These are phyloP conservation scores for Thraustochytrium striatum DNA, from an alignment of 352 stramenopile genomes.

Conservation along the genomic window DNA sequence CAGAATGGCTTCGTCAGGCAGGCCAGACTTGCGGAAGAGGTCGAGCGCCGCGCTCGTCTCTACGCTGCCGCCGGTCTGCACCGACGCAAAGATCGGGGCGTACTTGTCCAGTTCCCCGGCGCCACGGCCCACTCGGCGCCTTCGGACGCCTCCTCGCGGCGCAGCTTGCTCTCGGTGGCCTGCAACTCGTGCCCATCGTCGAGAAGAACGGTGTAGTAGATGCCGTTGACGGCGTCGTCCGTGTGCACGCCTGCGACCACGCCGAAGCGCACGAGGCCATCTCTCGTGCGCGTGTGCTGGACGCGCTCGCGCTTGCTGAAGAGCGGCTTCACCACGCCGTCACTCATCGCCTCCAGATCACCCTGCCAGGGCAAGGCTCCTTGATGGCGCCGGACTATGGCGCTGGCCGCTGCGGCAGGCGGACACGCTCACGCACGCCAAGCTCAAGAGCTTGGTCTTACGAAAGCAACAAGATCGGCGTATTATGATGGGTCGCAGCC, in stretches of 20 bases:
- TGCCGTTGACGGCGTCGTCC: slow-evolving; percentile 37
- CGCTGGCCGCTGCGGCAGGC: no score
- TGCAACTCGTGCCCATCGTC: slow-evolving; percentile 32
- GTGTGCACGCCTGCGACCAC: slow-evolving; percentile 21
- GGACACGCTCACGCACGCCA: no score
- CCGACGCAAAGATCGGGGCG: not conserved
- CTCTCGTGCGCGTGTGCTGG: not conserved
- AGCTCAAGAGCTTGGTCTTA: no score
- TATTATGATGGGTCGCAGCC: no score
- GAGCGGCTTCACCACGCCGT: not conserved
- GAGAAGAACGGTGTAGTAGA: slow-evolving; percentile 37
- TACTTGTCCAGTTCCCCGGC: not conserved
- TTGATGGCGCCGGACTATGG: no score
- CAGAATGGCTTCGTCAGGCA: not conserved
- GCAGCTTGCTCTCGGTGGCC: slow-evolving; percentile 9
- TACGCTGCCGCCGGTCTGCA: not conserved
- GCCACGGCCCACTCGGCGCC: not conserved
- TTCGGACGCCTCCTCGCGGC: not conserved
- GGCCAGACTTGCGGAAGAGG: slow-evolving; percentile 25
- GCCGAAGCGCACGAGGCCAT: slow-evolving; percentile 16
- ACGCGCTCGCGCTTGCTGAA: slow-evolving; percentile 29
- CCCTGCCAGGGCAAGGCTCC: no score
- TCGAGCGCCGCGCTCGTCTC: not conserved
- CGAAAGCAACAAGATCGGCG: no score
- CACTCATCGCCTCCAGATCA: no score